A percentile compares a stretch with the other conserved stretches of the same genome.
Evolutionary conservation across 805 yeast species (phyloP).

Genomic region (Pichia cabralensis): DNA sequence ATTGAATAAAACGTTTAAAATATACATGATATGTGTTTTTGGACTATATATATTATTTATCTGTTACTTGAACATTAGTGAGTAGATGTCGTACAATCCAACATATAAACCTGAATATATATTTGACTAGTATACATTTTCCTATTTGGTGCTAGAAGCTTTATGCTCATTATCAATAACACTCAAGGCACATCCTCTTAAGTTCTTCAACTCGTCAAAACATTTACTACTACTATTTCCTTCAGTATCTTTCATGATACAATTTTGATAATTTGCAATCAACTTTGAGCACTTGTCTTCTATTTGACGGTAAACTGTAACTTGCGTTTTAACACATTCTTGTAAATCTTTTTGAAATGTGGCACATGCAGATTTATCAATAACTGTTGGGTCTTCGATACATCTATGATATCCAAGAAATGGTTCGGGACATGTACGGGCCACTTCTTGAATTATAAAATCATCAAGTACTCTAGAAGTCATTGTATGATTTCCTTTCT

Average conservation of each 20-base stretch:
- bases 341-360: slow-evolving; percentile 49
- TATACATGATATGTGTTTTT: too few species aligned
- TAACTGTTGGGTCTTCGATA: slow-evolving; percentile 41
- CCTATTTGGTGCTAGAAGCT: background rate
- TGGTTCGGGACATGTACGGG: slow-evolving; percentile 63
- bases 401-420: slow-evolving; percentile 69
- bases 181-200: slow-evolving; percentile 43
- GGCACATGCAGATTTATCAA: slow-evolving; percentile 40
- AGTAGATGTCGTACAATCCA: background rate
- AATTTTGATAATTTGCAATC: slow-evolving; percentile 55
- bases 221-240: slow-evolving; percentile 39
- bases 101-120: background rate
- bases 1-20: too few species aligned
- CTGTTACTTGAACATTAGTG: background rate
- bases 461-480: slow-evolving; percentile 55
- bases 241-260: slow-evolving; percentile 40
- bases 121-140: background rate
- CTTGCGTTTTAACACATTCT: slow-evolving; percentile 49
- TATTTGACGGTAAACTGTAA: slow-evolving; percentile 65
- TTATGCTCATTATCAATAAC: slow-evolving; percentile 4
- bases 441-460: slow-evolving; percentile 67
- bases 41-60: too few species aligned
- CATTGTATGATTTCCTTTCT: background rate
- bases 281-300: slow-evolving; percentile 49
- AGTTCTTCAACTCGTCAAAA: slow-evolving; percentile 37